phyloP scores from a whole-genome alignment of 2,329 filamentous ascomycete species.

The Zymoseptoria brevis region DNA sequence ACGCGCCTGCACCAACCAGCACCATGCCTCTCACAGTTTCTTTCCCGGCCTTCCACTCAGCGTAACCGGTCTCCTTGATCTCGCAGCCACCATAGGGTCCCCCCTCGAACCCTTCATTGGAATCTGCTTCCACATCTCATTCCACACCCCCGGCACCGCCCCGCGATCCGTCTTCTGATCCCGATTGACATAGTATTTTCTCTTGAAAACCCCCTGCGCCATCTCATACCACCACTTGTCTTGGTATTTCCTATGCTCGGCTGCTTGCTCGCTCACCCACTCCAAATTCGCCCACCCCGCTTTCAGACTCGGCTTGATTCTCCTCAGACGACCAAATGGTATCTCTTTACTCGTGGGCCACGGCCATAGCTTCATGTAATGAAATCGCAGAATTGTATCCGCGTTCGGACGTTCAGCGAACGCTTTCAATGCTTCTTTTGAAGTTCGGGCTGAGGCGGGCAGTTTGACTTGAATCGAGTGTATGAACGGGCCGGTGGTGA shows the following conservation, averaged over 20 bases:
- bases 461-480: constrained; percentile 63
- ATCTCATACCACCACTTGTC: constrained; percentile 6
- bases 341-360: constrained; percentile 28
- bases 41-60: neutral
- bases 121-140: constrained; percentile 25
- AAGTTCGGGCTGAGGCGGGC: constrained; percentile 56
- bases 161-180: constrained; percentile 15
- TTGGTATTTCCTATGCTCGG: constrained; percentile 24
- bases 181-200: constrained; percentile 20
- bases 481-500: constrained; percentile 62
- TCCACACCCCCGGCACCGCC: constrained; percentile 22
- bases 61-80: neutral
- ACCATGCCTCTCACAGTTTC: neutral
- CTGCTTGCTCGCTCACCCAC: constrained; percentile 20
- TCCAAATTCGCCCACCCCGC: constrained; percentile 25
- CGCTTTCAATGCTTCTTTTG: constrained; percentile 45
- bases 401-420: constrained; percentile 44
- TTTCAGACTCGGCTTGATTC: constrained; percentile 11
- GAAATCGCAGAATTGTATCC: constrained; percentile 33
- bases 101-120: constrained; percentile 8
- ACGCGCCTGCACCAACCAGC: neutral
- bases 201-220: constrained; percentile 12
- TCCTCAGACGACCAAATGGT: constrained; percentile 20
- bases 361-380: constrained; percentile 35
- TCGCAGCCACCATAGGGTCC: neutral